These are phyloP conservation scores for Metschnikowia arizonensis DNA, from an alignment of 805 yeast species.

Conservation along the genomic window DNA sequence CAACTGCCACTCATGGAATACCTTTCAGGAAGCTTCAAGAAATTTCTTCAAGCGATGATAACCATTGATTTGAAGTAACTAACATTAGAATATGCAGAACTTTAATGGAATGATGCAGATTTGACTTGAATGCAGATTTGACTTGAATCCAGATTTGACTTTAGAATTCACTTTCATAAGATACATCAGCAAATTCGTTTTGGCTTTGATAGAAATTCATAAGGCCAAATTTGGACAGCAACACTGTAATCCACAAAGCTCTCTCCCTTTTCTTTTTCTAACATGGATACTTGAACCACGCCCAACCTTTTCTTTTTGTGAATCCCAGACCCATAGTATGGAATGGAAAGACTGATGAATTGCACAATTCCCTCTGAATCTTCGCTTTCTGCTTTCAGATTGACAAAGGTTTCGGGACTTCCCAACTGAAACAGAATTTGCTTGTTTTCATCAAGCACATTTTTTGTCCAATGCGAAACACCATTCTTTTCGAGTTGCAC, in stretches of 20 bases:
- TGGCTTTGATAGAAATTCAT: slow-evolving; percentile 6
- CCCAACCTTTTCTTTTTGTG: slow-evolving; percentile 25
- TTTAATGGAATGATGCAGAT: no score
- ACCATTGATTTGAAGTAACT: no score
- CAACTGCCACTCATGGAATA: slow-evolving; percentile 31
- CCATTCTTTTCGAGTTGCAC: slow-evolving; percentile 13
- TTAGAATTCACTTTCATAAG: no score
- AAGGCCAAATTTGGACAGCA: slow-evolving; percentile 16
- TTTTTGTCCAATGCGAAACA: not conserved
- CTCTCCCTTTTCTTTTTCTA: slow-evolving; percentile 17
- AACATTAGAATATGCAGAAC: no score
- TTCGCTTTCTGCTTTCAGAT: slow-evolving; percentile 19
- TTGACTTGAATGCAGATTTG: no score
- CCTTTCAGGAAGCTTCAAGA: slow-evolving; percentile 14
- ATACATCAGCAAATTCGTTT: slow-evolving; percentile 4
- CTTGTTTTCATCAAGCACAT: slow-evolving; percentile 29
- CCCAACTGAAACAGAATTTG: slow-evolving; percentile 29
- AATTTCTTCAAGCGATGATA: slow-evolving; percentile 13
- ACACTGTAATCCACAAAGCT: slow-evolving; percentile 6
- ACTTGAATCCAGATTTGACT: no score
- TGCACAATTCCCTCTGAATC: slow-evolving; percentile 4
- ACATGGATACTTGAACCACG: slow-evolving; percentile 29
- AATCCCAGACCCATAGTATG: slow-evolving; percentile 26
- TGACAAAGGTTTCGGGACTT: slow-evolving; percentile 16
- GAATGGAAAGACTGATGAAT: slow-evolving; percentile 35